These are phyloP conservation scores for Fonsecaea monophora DNA, from an alignment of 2,329 filamentous ascomycete genomes.

Conservation along the genomic window DNA sequence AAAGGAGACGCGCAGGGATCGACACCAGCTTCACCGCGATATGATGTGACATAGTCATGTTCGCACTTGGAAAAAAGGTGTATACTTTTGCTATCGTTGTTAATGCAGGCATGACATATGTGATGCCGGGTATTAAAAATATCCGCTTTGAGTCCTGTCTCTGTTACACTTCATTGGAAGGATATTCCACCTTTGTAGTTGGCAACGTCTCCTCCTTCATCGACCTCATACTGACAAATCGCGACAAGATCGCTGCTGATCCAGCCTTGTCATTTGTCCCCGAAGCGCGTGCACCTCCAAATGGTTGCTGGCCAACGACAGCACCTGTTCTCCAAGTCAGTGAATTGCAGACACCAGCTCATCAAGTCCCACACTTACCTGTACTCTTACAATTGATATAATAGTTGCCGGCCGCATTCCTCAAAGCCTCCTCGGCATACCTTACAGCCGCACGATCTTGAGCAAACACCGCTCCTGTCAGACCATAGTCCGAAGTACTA, in stretches of 20 bases:
- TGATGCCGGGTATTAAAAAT: slow-evolving; percentile 17
- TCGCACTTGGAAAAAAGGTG: neutral
- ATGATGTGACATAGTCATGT: neutral
- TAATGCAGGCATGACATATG: slow-evolving; percentile 11
- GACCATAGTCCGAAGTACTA: slow-evolving; percentile 74
- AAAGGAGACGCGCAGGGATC: slow-evolving; percentile 7
- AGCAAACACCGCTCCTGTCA: slow-evolving; percentile 79
- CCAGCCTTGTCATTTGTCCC: slow-evolving; percentile 67
- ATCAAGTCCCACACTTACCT: slow-evolving; percentile 44
- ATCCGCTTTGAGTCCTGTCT: neutral
- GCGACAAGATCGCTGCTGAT: slow-evolving; percentile 57
- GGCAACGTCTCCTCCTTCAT: slow-evolving; percentile 64
- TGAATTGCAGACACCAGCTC: neutral
- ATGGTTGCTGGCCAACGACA: slow-evolving; percentile 59
- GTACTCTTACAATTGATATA: slow-evolving; percentile 83
- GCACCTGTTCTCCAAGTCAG: slow-evolving; percentile 42
- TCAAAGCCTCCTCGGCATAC: slow-evolving; percentile 72
- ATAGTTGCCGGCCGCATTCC: slow-evolving; percentile 80
- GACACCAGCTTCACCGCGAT: slow-evolving; percentile 3
- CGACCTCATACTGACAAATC: slow-evolving; percentile 63
- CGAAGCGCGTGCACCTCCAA: slow-evolving; percentile 62
- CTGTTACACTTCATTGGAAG: slow-evolving; percentile 56
- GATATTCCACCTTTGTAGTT: slow-evolving; percentile 58
- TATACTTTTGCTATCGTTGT: slow-evolving; percentile 8
- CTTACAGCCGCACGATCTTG: slow-evolving; percentile 70